Evolutionary conservation across 805 yeast species (phyloP).

Genomic region (Lipomyces yamadae): DNA sequence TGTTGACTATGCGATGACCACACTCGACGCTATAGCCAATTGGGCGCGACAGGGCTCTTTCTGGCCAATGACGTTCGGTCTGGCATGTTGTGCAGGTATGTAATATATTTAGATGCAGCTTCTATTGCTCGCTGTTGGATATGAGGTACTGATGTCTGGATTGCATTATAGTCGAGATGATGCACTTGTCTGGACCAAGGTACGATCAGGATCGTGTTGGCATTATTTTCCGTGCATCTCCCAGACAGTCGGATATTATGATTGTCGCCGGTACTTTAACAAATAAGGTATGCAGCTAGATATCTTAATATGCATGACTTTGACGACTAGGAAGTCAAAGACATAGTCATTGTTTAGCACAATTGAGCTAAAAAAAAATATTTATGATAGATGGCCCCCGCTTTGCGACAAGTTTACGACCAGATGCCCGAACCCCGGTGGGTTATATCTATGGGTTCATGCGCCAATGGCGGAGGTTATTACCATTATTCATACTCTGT

Average conservation of each 20-base stretch:
- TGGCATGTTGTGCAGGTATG: constrained; percentile 79
- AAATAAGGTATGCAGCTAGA: constrained; percentile 54
- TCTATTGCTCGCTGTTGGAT: not conserved
- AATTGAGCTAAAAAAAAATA: not conserved
- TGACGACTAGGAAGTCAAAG: not conserved
- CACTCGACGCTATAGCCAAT: constrained; percentile 79
- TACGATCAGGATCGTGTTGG: constrained; percentile 92
- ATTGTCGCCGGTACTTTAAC: constrained; percentile 92
- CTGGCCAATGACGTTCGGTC: constrained; percentile 92
- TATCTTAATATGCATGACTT: not conserved
- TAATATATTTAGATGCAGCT: not conserved
- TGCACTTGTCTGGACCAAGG: constrained; percentile 90
- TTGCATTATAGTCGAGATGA: constrained; percentile 69
- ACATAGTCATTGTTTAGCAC: not conserved
- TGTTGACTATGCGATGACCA: constrained; percentile 79
- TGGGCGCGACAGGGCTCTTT: constrained; percentile 93
- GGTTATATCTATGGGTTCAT: constrained; percentile 93
- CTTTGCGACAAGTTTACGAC: constrained; percentile 87
- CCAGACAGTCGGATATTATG: constrained; percentile 90
- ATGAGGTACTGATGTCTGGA: not conserved
- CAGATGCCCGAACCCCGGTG: constrained; percentile 95
- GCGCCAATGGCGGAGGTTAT: constrained; percentile 94
- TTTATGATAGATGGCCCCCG: constrained; percentile 73
- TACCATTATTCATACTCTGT: constrained; percentile 88
- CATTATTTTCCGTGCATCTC: constrained; percentile 90